These are phyloP conservation scores for Rhizophlyctis rosea DNA, from an alignment of 192 early-diverging fungal species.

Conservation along the genomic window DNA sequence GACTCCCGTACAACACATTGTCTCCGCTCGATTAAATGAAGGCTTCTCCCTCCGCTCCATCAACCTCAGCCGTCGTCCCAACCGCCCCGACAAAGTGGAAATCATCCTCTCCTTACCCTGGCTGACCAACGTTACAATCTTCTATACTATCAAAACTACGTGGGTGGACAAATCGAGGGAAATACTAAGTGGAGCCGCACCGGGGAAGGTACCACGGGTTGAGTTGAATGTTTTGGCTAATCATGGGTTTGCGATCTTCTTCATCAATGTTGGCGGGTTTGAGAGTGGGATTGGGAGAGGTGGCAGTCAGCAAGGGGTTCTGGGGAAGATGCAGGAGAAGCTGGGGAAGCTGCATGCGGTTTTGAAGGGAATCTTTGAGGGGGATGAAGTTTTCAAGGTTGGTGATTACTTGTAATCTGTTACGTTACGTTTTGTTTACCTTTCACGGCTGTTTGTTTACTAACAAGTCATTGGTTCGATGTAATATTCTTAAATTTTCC, in stretches of 20 bases:
- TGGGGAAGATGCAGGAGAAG: slow-evolving; percentile 20
- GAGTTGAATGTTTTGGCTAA: slow-evolving; percentile 51
- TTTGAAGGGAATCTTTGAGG: slow-evolving; percentile 37
- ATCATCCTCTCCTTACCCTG: slow-evolving; percentile 43
- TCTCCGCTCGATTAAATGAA: slow-evolving; percentile 39
- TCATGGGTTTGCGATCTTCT: slow-evolving; percentile 46
- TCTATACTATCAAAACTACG: slow-evolving; percentile 47
- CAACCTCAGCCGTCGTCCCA: slow-evolving; percentile 10
- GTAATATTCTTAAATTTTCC: too few relatives aligned
- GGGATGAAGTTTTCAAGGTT: slow-evolving; percentile 41
- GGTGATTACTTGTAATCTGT: background rate
- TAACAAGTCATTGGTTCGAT: too few relatives aligned
- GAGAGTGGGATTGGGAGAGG: too few relatives aligned
- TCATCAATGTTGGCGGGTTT: slow-evolving; percentile 42
- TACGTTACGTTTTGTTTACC: background rate
- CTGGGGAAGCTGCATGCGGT: slow-evolving; percentile 39
- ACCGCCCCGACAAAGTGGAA: slow-evolving; percentile 32
- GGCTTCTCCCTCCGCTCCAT: slow-evolving; percentile 43
- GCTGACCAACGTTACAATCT: slow-evolving; percentile 47
- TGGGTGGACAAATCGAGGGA: slow-evolving; percentile 14
- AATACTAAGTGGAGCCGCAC: slow-evolving; percentile 6
- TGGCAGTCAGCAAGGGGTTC: slow-evolving; percentile 14
- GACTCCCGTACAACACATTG: slow-evolving; percentile 25
- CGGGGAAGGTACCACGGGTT: slow-evolving; percentile 32
- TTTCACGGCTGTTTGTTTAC: too few relatives aligned